phyloP scores from a whole-genome alignment of 352 stramenopile genomes.

The Elongisporangium senticosum region DNA sequence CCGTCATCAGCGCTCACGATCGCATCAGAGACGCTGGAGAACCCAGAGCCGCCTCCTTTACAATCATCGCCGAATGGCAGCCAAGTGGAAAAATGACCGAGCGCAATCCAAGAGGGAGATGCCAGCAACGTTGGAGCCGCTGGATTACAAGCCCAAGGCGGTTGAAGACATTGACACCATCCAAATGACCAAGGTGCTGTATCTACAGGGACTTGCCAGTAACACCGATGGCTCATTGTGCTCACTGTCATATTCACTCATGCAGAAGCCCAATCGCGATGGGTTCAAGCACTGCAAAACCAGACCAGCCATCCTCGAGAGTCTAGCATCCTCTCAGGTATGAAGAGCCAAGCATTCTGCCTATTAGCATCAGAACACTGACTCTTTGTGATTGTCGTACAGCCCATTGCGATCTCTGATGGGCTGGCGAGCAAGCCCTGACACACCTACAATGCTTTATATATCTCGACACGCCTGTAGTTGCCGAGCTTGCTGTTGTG shows the following conservation, averaged over 20 bases:
- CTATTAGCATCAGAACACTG: neutral
- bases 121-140: slow-evolving; percentile 45
- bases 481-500: neutral
- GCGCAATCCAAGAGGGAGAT: slow-evolving; percentile 34
- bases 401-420: neutral
- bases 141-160: slow-evolving; percentile 56
- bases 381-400: neutral
- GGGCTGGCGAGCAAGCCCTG: neutral
- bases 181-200: slow-evolving; percentile 50
- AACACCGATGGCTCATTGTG: neutral
- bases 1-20: neutral
- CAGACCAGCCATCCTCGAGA: slow-evolving; percentile 53
- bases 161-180: slow-evolving; percentile 54
- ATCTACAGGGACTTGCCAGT: neutral
- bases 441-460: neutral
- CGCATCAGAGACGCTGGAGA: neutral
- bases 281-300: slow-evolving; percentile 47
- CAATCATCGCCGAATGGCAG: neutral
- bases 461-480: neutral
- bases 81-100: slow-evolving; percentile 38
- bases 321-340: slow-evolving; percentile 34
- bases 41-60: neutral
- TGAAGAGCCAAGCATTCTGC: neutral
- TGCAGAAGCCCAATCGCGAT: slow-evolving; percentile 36
- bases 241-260: too few species aligned